Base-by-base conservation (phyloP, 1,284 basidiomycete species). In the Cutaneotrichosporon sp. region DNA sequence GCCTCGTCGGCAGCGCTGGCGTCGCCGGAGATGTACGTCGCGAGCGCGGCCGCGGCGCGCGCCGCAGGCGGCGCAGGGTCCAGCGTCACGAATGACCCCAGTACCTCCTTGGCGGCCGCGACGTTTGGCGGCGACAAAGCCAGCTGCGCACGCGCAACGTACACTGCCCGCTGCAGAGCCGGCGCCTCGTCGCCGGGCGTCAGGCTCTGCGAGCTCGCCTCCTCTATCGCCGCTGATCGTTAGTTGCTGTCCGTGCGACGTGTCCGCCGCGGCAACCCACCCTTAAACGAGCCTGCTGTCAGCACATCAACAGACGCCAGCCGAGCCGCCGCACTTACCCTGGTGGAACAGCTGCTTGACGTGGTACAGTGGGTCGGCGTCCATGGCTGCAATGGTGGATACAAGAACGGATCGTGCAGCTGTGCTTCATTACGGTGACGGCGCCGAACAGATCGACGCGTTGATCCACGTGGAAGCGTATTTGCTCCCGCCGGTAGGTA, bases 341-440 rank as follows among this genome's bases (percentile, higher is more conserved):
- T 90, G 83, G 53, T 84, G 81, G 72, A 91, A 92, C 58, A 89
- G 86, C 64, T 90, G 87, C 73, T 88, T 89, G 70, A 88, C 77
- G 71, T 87, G 83, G 74, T 88, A 91, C 18, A 91, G 77, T 53
- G 88, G 82, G 52, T 86, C 82, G n/a, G 86, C 86, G 56, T 86
- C 85, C 87, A 90, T 88, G 42, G 33, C 46, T 41, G 40, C 10
- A 49, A 26, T 34, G 20, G 26, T 34, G 38, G 9, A 17, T 37
- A n/a, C 20, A 18, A 35, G 23, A n/a, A n/a, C n/a, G n/a, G n/a
- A n/a, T n/a, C n/a, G n/a, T n/a, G n/a, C n/a, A n/a, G n/a, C n/a
- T n/a, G n/a, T n/a, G n/a, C n/a, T n/a, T n/a, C n/a, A n/a, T n/a
- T n/a, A n/a, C n/a, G n/a, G n/a, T n/a, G 26, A 5, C 26, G 10